Conservation (phyloP, 2,329 filamentous ascomycete species). For the Paramyrothecium roridum region DNA sequence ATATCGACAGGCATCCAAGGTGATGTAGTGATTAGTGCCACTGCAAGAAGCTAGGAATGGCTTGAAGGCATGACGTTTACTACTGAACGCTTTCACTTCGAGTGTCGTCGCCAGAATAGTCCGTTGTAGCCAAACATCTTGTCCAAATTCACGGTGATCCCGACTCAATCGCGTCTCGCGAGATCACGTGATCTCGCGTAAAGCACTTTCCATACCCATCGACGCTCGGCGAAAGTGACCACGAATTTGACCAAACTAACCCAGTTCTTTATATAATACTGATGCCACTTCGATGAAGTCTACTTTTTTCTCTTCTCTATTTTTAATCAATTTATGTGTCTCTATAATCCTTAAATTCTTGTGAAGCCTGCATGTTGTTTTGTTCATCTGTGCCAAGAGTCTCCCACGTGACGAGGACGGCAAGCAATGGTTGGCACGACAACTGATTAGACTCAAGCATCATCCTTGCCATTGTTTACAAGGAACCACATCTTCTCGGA, state of each 20-base stretch:
- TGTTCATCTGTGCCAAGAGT: too few relatives aligned
- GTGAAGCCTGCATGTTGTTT: too few relatives aligned
- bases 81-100: too few relatives aligned
- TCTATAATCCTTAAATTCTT: background rate
- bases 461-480: constrained; percentile 23
- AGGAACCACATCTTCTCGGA: constrained; percentile 3
- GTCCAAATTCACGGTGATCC: constrained; percentile 16
- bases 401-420: background rate
- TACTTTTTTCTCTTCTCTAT: too few relatives aligned
- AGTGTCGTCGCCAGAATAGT: too few relatives aligned
- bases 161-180: constrained; percentile 25
- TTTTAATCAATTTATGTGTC: too few relatives aligned
- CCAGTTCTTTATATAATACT: too few relatives aligned
- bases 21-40: too few relatives aligned
- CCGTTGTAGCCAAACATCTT: background rate
- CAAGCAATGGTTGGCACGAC: constrained; percentile 24
- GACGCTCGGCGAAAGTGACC: background rate
- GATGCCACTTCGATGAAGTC: too few relatives aligned
- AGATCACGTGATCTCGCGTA: constrained; percentile 32
- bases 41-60: too few relatives aligned
- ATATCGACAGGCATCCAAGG: background rate
- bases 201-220: constrained; percentile 17
- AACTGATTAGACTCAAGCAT: constrained; percentile 21
- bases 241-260: too few relatives aligned
- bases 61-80: too few relatives aligned